Percentiles rank a stretch among this genome's conserved stretches.
Conservation (phyloP, 83 land plant genomes). For the Picea engelmannii region DNA sequence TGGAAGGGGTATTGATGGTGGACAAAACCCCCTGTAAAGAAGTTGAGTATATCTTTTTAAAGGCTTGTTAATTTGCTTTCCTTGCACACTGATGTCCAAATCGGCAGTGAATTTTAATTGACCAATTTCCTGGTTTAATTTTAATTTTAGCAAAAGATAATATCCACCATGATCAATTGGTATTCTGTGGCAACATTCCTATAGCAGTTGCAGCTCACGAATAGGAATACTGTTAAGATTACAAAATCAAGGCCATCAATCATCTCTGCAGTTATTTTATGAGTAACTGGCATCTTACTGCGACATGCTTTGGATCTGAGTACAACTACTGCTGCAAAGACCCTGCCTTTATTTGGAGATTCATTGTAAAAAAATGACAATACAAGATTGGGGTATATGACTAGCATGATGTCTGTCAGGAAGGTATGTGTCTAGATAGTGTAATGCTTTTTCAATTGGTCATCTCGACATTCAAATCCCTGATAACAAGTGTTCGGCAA, state of each 20-base stretch:
- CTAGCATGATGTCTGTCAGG: background rate
- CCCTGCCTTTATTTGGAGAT: background rate
- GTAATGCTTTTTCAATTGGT: background rate
- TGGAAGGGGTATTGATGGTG: slow-evolving; percentile 50
- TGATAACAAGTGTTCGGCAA: background rate
- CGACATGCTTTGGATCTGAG: background rate
- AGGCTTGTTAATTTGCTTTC: background rate
- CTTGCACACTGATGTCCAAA: background rate
- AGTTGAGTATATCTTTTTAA: background rate
- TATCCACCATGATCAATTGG: background rate
- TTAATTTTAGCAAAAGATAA: background rate
- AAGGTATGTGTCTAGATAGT: background rate
- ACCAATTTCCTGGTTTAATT: background rate
- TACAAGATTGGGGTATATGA: background rate
- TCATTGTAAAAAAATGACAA: background rate
- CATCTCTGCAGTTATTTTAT: background rate
- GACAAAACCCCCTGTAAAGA: slow-evolving; percentile 2
- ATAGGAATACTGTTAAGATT: background rate
- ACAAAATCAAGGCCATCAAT: background rate
- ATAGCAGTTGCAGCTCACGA: background rate
- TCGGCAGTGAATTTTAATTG: background rate
- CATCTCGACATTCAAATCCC: background rate
- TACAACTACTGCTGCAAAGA: background rate
- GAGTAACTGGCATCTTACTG: background rate
- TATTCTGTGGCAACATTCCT: background rate